phyloP scores from a whole-genome alignment of 148 eudicot species.

The Heliamphora exappendiculata region DNA sequence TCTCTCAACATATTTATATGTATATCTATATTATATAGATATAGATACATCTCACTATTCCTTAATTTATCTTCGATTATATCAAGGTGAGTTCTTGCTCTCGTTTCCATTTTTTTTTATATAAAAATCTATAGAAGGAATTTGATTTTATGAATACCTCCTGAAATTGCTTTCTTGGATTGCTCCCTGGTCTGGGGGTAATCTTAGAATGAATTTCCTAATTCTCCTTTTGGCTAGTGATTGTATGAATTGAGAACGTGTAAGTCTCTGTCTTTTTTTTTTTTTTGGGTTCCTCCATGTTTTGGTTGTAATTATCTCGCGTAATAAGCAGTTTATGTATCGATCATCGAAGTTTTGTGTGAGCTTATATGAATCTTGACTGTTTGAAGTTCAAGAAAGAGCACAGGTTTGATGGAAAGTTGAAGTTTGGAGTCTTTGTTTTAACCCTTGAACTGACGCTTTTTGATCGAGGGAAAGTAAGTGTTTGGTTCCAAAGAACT shows the following conservation, averaged over 20 bases:
- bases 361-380: not conserved
- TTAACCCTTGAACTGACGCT: not conserved
- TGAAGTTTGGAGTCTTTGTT: not conserved
- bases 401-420: not conserved
- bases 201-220: not conserved
- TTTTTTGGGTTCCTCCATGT: not conserved
- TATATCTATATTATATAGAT: not conserved
- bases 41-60: not conserved
- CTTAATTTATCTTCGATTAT: not conserved
- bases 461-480: not conserved
- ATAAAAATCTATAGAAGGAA: not conserved
- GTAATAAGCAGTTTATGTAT: not conserved
- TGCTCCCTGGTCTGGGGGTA: not conserved
- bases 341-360: not conserved
- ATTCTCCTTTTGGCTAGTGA: not conserved
- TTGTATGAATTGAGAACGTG: not conserved
- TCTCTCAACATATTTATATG: not conserved
- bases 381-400: not conserved
- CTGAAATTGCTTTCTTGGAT: not conserved
- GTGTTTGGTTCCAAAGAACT: not conserved
- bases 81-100: constrained; percentile 4
- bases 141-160: not conserved
- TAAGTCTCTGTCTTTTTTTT: not conserved
- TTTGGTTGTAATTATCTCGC: not conserved
- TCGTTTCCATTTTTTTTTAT: not conserved